phyloP scores from a whole-genome alignment of 495 filamentous ascomycete genomes.

The Hypomontagnella submonticulosa region DNA sequence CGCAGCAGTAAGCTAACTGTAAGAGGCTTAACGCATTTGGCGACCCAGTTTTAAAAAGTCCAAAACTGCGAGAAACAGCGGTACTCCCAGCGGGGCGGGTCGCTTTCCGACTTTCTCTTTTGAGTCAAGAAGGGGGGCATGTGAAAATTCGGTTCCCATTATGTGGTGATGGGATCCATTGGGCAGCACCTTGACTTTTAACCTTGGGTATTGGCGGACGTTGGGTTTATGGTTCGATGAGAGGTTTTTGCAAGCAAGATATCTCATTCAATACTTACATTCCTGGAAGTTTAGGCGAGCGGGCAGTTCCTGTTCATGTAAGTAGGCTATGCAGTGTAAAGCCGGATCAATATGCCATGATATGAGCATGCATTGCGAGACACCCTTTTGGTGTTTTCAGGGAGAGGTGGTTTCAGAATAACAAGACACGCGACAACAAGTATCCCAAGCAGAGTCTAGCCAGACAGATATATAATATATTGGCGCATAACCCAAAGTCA shows the following conservation, averaged over 20 bases:
- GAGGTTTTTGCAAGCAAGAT: not conserved
- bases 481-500: not conserved
- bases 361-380: conserved; percentile 30
- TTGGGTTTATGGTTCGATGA: not conserved
- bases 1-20: too few relatives aligned
- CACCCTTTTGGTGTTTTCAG: conserved; percentile 7
- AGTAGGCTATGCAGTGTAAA: not conserved
- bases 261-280: not conserved
- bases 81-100: conserved; percentile 19
- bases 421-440: conserved; percentile 2
- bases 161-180: not conserved
- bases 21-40: too few relatives aligned
- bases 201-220: not conserved
- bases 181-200: not conserved
- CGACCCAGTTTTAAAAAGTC: too few relatives aligned
- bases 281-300: not conserved
- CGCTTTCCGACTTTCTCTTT: conserved; percentile 6
- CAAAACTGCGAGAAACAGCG: too few relatives aligned
- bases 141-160: not conserved
- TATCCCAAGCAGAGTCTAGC: not conserved
- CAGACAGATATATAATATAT: conserved; percentile 1
- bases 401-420: not conserved
- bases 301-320: not conserved
- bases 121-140: not conserved
- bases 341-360: conserved; percentile 16